Conservation (phyloP, 441 rosid species). For the Corymbia citriodora region DNA sequence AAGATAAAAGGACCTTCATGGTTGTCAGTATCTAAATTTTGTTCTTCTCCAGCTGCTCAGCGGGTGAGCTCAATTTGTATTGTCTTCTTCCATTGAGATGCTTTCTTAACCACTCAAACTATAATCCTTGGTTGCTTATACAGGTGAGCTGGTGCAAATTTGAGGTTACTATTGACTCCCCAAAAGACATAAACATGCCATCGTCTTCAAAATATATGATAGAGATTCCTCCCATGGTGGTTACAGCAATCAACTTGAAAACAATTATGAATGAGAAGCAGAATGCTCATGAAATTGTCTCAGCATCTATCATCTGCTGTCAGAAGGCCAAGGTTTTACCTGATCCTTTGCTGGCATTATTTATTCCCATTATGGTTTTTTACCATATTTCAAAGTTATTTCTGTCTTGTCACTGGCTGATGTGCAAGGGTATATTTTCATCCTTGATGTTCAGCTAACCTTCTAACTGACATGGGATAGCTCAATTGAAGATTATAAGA, state of each 20-base stretch:
- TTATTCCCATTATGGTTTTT: not conserved
- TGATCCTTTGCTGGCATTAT: not conserved
- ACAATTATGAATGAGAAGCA: constrained; percentile 78
- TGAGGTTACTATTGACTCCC: constrained; percentile 67
- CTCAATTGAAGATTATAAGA: not conserved
- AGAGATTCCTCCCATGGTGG: constrained; percentile 83
- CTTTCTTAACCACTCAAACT: not conserved
- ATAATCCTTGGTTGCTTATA: constrained; percentile 12
- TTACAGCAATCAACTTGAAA: constrained; percentile 89
- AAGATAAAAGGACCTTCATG: constrained; percentile 92
- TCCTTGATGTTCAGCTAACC: not conserved
- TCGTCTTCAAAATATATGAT: constrained; percentile 38
- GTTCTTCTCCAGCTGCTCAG: constrained; percentile 60
- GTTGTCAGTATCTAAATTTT: constrained; percentile 76
- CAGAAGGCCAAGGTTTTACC: constrained; percentile 88
- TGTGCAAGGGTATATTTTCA: not conserved
- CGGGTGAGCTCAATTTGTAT: constrained; percentile 44
- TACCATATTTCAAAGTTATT: not conserved
- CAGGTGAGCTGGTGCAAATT: constrained; percentile 99
- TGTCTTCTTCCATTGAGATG: not conserved
- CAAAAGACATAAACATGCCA: constrained; percentile 54
- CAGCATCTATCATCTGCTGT: constrained; percentile 89
- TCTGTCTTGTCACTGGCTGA: not conserved
- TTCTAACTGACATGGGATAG: not conserved
- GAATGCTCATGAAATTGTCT: constrained; percentile 79